Evolutionary conservation across 345 rosid genomes (phyloP).

Genomic region (Melaleuca alternifolia): DNA sequence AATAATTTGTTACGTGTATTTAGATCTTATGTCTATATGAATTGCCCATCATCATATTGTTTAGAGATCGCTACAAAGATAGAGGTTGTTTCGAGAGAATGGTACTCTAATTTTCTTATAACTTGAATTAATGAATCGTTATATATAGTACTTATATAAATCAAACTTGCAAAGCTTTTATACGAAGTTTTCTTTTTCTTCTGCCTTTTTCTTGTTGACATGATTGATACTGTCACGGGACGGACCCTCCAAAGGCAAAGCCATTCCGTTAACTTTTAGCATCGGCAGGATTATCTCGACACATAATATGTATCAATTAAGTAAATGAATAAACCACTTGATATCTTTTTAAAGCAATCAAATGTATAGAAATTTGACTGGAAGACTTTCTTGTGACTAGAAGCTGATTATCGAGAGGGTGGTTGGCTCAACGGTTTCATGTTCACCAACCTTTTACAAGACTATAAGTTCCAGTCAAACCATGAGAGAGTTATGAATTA

Average conservation of each 20-base stretch:
- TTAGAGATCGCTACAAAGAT: not conserved
- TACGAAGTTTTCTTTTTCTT: not conserved
- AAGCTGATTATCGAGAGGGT: accelerated
- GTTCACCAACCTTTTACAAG: not conserved
- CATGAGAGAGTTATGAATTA: not conserved
- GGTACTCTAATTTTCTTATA: not conserved
- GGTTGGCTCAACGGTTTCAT: not conserved
- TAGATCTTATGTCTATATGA: not conserved
- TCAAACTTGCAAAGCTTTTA: not conserved
- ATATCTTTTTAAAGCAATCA: not conserved
- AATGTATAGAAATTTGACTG: not conserved
- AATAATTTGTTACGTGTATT: not conserved
- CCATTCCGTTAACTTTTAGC: not conserved
- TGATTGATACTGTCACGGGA: not conserved
- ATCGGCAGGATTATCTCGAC: not conserved
- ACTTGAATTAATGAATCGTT: not conserved
- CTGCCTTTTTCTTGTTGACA: not conserved
- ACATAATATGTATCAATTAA: not conserved
- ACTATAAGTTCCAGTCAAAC: not conserved
- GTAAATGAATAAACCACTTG: not conserved
- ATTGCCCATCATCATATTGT: not conserved
- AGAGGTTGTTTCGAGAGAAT: not conserved
- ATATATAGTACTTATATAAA: not conserved
- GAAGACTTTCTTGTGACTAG: not conserved
- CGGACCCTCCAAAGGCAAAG: not conserved